phyloP scores from a whole-genome alignment of 345 rosid species.

The Camelina neglecta region DNA sequence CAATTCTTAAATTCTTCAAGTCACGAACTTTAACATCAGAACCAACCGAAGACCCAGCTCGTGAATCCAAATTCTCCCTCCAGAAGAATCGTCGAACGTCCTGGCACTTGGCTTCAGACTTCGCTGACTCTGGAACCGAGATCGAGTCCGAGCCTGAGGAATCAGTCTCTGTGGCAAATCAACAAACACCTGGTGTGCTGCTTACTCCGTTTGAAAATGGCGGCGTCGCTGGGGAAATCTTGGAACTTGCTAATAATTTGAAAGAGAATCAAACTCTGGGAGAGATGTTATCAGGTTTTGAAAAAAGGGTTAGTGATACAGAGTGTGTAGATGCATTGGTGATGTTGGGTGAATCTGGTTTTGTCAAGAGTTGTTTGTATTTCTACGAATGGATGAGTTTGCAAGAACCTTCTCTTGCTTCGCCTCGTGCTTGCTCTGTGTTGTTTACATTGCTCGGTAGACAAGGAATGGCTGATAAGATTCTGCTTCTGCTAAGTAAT shows the following conservation, averaged over 20 bases:
- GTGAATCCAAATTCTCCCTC: slow-evolving; percentile 56
- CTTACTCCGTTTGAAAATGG: slow-evolving; percentile 28
- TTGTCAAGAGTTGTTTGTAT: slow-evolving; percentile 59
- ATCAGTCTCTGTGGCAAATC: slow-evolving; percentile 22
- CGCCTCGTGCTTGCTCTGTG: slow-evolving; percentile 70
- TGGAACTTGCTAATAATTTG: slow-evolving; percentile 56
- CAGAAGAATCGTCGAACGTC: slow-evolving; percentile 70
- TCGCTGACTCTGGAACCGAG: slow-evolving; percentile 41
- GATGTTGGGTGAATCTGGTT: slow-evolving; percentile 64
- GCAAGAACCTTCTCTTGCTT: slow-evolving; percentile 71
- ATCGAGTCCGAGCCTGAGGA: slow-evolving; percentile 19
- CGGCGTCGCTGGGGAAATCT: slow-evolving; percentile 53
- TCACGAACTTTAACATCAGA: slow-evolving; percentile 46
- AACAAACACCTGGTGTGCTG: slow-evolving; percentile 35
- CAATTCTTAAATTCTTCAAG: slow-evolving; percentile 70
- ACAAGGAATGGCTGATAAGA: slow-evolving; percentile 58
- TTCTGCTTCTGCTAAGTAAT: slow-evolving; percentile 63
- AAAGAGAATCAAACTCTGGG: slow-evolving; percentile 67
- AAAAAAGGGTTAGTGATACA: slow-evolving; percentile 49
- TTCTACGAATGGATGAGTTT: slow-evolving; percentile 87
- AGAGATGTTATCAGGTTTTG: slow-evolving; percentile 57
- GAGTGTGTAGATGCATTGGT: slow-evolving; percentile 65
- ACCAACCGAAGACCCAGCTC: slow-evolving; percentile 53
- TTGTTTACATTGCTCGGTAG: slow-evolving; percentile 72
- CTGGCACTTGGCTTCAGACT: slow-evolving; percentile 65